Base-by-base conservation (phyloP, 2,329 filamentous ascomycete species). In the Exutisphaerella laricina region DNA sequence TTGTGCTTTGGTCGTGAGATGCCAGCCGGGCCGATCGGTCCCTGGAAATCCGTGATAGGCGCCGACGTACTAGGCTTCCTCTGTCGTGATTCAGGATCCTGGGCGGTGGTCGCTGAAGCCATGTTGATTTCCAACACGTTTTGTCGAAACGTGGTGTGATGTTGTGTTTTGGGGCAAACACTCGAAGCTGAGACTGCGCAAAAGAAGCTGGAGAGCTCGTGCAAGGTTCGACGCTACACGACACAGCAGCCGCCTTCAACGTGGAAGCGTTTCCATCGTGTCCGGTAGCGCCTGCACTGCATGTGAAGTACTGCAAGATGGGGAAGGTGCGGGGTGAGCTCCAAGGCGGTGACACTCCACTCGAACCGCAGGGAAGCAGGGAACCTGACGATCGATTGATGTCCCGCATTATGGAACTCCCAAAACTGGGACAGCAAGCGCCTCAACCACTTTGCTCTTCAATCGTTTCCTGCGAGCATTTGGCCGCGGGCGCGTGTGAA, bases 1-100 rank as follows among this genome's bases (percentile, higher is more conserved):
- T 88, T 96, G 72, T 98, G 92, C 72, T 97, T 98, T 33, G 92
- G 92, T 48, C 92, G 80, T 69, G 85, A 82, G 63, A 94, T 90
- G 30, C 82, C 83, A 29, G 88, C 88, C 28, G 63, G 63, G n/a
- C 84, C 84, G 44, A 96, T 80, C 13, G 86, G 83, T 53, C 88
- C 89, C 66, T 86, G 77, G 50, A 97, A 82, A 63, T 95, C 88
- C 52, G 85, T 79, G 56, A 96, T 82, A 34, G 89, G 89, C 56
- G 86, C 86, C 54, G 84, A 80, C 45, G 78, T 83, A 14, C 88
- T 94, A 45, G 85, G 88, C 55, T 79, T 85, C 56, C 89, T 83
- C 74, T 95, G 82, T 53, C 87, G 78, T 29, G 41, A 14, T n/a
- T 45, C 20, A 10, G 12, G 34, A 16, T 40, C 28, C 21, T 44